phyloP scores from a whole-genome alignment of 139 green algal genomes.

The Coccomyxa sp. region DNA sequence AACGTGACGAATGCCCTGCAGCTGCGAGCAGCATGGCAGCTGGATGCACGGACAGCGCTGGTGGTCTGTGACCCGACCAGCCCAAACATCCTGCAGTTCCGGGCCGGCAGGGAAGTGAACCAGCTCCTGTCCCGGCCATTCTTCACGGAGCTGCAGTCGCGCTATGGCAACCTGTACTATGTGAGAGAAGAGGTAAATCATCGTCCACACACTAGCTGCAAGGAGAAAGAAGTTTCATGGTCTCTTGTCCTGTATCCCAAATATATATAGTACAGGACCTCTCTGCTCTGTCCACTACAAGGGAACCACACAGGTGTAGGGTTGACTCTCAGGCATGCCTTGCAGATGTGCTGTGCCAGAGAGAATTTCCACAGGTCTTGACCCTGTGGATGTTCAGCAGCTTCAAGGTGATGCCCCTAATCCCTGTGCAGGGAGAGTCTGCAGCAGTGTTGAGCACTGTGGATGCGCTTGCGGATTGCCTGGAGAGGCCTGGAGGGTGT shows the following conservation, averaged over 20 bases:
- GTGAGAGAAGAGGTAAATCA: slow-evolving; percentile 43
- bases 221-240: background rate
- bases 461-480: slow-evolving; percentile 46
- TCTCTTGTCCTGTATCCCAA: background rate
- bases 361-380: background rate
- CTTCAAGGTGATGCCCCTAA: background rate
- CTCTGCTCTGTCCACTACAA: too few species aligned
- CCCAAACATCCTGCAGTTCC: slow-evolving; percentile 65
- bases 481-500: slow-evolving; percentile 36
- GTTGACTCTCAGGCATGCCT: background rate
- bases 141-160: slow-evolving; percentile 62
- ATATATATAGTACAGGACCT: background rate
- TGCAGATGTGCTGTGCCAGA: background rate
- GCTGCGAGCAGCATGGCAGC: slow-evolving; percentile 35
- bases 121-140: slow-evolving; percentile 52
- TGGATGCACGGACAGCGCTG: slow-evolving; percentile 42
- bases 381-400: background rate
- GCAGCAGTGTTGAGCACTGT: slow-evolving; percentile 38
- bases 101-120: slow-evolving; percentile 45
- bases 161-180: slow-evolving; percentile 76
- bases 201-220: too few species aligned
- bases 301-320: too few species aligned
- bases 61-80: slow-evolving; percentile 58
- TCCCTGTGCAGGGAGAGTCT: slow-evolving; percentile 44
- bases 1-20: too few species aligned